phyloP scores from a whole-genome alignment of 495 filamentous ascomycete species.

The Extremus antarcticus region DNA sequence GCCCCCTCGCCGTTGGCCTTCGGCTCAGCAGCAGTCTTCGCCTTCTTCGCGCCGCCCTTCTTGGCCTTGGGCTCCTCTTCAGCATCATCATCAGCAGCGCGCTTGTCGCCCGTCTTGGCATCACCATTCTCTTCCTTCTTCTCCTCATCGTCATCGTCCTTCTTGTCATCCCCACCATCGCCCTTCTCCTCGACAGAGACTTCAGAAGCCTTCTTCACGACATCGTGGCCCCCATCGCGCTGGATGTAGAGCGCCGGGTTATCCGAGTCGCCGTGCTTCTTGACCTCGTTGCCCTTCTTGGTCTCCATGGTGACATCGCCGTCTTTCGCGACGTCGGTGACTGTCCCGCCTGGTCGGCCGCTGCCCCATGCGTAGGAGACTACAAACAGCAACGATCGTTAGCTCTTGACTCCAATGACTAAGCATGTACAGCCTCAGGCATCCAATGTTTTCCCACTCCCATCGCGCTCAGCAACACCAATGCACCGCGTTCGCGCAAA shows the following conservation, averaged over 20 bases:
- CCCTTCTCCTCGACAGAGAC: slow-evolving; percentile 23
- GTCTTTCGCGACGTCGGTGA: slow-evolving; percentile 46
- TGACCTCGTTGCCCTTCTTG: slow-evolving; percentile 50
- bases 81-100: slow-evolving; percentile 3
- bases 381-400: slow-evolving; percentile 20
- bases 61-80: slow-evolving; percentile 2
- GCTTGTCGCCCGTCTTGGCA: slow-evolving; percentile 24
- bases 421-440: not conserved
- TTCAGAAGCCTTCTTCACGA: slow-evolving; percentile 18
- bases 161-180: slow-evolving; percentile 24
- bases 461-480: not conserved
- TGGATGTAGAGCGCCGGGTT: slow-evolving; percentile 49
- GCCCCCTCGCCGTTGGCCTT: slow-evolving; percentile 19
- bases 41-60: slow-evolving; percentile 22
- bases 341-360: slow-evolving; percentile 42
- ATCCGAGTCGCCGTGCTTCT: slow-evolving; percentile 44
- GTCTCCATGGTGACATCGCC: slow-evolving; percentile 48
- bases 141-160: slow-evolving; percentile 9
- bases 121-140: slow-evolving; percentile 24
- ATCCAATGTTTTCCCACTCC: too few relatives aligned
- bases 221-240: slow-evolving; percentile 47
- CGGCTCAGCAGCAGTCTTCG: slow-evolving; percentile 28
- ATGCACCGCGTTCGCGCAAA: not conserved
- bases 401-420: slow-evolving; percentile 3
- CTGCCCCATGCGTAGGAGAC: slow-evolving; percentile 51